phyloP scores from a whole-genome alignment of 1,139 yeast species.

The Kluyveromyces marxianus region DNA sequence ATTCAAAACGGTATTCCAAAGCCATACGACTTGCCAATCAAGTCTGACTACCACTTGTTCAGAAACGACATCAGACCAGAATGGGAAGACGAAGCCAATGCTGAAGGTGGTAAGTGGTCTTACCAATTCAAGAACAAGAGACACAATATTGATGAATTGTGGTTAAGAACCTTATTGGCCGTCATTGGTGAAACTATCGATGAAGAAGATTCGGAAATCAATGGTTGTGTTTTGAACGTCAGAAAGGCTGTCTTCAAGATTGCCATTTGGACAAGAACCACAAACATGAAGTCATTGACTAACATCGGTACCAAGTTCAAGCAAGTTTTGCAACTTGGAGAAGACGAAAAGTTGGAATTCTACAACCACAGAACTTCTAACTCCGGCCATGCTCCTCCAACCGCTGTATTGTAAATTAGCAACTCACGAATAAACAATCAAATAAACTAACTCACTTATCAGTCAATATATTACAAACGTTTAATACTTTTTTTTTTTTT shows the following conservation, averaged over 20 bases:
- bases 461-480: not conserved
- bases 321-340: slow-evolving; percentile 29
- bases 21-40: slow-evolving; percentile 83
- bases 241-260: slow-evolving; percentile 79
- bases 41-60: slow-evolving; percentile 93
- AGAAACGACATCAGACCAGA: slow-evolving; percentile 94
- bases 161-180: slow-evolving; percentile 86
- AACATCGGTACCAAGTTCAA: slow-evolving; percentile 81
- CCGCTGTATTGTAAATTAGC: slow-evolving; percentile 27
- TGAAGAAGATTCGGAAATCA: slow-evolving; percentile 69
- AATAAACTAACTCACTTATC: not conserved
- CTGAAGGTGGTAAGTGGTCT: slow-evolving; percentile 94
- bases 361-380: slow-evolving; percentile 30
- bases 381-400: slow-evolving; percentile 30
- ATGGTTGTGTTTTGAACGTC: slow-evolving; percentile 88
- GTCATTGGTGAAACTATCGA: slow-evolving; percentile 95
- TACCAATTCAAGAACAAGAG: slow-evolving; percentile 64
- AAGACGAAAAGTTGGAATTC: slow-evolving; percentile 29
- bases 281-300: slow-evolving; percentile 48
- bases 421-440: not conserved
- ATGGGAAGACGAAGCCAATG: slow-evolving; percentile 91
- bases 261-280: slow-evolving; percentile 89
- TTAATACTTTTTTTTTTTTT: too few relatives aligned
- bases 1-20: slow-evolving; percentile 89
- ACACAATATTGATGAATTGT: slow-evolving; percentile 72